Conservation (phyloP, 331 rosid genomes). For the Cydonia oblonga region DNA sequence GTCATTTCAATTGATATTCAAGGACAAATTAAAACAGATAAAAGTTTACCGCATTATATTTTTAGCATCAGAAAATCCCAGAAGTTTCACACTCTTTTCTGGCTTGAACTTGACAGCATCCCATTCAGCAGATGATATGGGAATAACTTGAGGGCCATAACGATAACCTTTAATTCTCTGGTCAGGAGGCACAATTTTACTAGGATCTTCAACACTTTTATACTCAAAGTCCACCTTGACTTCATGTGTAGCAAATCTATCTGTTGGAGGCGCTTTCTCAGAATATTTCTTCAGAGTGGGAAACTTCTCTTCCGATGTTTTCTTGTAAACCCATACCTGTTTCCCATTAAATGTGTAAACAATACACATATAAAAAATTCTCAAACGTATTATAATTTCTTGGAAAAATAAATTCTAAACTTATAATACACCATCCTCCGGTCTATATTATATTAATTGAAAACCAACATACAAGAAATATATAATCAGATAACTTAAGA, state of each 20-base stretch:
- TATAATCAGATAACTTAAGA: not conserved
- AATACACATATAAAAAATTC: not conserved
- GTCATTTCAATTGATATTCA: not conserved
- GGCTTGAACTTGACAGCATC: slow-evolving; percentile 84
- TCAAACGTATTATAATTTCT: not conserved
- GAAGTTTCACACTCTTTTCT: slow-evolving; percentile 82
- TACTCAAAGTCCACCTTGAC: slow-evolving; percentile 81
- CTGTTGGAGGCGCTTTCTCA: slow-evolving; percentile 71
- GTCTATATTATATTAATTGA: not conserved
- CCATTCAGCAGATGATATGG: slow-evolving; percentile 76
- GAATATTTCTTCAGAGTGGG: slow-evolving; percentile 86
- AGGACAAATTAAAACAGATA: slow-evolving; percentile 9
- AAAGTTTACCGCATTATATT: slow-evolving; percentile 51
- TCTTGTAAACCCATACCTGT: slow-evolving; percentile 89
- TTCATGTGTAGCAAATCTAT: slow-evolving; percentile 71
- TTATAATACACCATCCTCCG: not conserved
- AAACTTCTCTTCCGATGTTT: slow-evolving; percentile 83
- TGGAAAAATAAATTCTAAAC: not conserved
- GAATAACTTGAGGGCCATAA: slow-evolving; percentile 92
- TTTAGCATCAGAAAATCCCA: slow-evolving; percentile 71
- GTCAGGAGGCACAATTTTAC: slow-evolving; percentile 64
- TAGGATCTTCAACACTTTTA: slow-evolving; percentile 46
- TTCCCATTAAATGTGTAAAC: slow-evolving; percentile 18
- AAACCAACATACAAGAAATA: not conserved
- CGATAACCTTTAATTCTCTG: slow-evolving; percentile 86